A percentile compares a stretch with the other conserved stretches of the same genome.
Evolutionary conservation across 192 early-diverging fungal genomes (phyloP).

Genomic region (Fimicolochytrium jonesii): DNA sequence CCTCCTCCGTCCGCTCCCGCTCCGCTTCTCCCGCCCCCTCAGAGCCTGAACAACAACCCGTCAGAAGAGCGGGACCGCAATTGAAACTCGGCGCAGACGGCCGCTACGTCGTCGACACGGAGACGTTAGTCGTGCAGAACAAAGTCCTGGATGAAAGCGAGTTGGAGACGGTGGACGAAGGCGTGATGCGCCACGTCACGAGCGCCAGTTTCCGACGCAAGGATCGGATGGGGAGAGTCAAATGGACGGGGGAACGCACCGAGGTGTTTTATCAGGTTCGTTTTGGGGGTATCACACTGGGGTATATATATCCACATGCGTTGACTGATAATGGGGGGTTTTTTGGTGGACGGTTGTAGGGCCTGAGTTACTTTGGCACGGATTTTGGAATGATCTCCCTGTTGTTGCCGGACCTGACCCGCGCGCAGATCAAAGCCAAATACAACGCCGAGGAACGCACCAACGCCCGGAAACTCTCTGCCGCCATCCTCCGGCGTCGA

Average conservation of each 20-base stretch:
- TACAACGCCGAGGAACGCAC: conserved; percentile 27
- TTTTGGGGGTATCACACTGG: background rate
- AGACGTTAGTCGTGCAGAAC: conserved; percentile 13
- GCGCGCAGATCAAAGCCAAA: conserved; percentile 29
- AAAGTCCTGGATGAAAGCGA: conserved; percentile 16
- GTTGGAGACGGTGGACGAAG: conserved; percentile 30
- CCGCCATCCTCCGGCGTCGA: conserved; percentile 1
- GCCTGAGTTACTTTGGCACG: conserved; percentile 32
- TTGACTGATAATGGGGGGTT: background rate
- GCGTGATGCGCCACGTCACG: conserved; percentile 18
- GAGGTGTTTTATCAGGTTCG: conserved; percentile 29
- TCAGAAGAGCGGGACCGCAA: background rate
- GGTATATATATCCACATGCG: background rate
- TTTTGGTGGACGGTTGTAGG: too few relatives aligned
- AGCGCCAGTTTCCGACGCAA: conserved; percentile 21
- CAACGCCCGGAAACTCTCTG: conserved; percentile 17
- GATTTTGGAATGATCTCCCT: conserved; percentile 33
- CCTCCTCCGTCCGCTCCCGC: too few relatives aligned
- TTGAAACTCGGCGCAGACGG: background rate
- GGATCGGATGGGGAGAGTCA: conserved; percentile 2
- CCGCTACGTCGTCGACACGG: conserved; percentile 4
- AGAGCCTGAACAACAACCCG: background rate
- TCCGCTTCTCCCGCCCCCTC: background rate
- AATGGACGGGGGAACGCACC: conserved; percentile 28
- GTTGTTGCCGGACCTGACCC: conserved; percentile 31